Evolutionary conservation across 2,329 filamentous ascomycete species (phyloP).

Genomic region (Mariannaea elegans): DNA sequence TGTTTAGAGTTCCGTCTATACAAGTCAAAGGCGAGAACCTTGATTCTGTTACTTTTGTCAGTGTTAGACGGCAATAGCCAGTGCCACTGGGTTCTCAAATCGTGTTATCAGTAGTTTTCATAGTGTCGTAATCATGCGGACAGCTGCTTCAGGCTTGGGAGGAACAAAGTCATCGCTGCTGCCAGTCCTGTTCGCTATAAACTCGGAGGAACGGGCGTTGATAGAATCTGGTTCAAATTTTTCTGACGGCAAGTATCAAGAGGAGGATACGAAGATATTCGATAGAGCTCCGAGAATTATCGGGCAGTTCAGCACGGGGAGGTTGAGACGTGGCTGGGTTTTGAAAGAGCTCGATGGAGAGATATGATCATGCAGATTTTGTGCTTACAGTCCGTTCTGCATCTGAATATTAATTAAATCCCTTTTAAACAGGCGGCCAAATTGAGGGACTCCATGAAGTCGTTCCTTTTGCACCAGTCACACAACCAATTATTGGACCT

Average conservation of each 20-base stretch:
- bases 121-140: background rate
- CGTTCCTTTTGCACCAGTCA: no score
- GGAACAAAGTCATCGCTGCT: background rate
- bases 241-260: background rate
- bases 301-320: background rate
- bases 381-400: no score
- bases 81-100: background rate
- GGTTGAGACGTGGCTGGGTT: background rate
- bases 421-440: no score
- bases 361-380: background rate
- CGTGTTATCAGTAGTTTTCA: background rate
- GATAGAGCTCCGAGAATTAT: background rate
- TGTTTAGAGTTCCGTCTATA: background rate
- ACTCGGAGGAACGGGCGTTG: background rate
- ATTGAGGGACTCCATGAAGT: no score
- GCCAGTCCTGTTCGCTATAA: background rate
- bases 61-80: background rate
- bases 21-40: background rate
- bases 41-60: background rate
- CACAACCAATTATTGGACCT: background rate
- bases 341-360: background rate
- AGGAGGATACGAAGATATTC: background rate
- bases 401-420: no score
- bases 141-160: background rate
- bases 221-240: background rate